A percentile compares a stretch with the other conserved stretches of the same genome.
Evolutionary conservation across 257 asterid species (phyloP).

Genomic region (Misopates orontium): DNA sequence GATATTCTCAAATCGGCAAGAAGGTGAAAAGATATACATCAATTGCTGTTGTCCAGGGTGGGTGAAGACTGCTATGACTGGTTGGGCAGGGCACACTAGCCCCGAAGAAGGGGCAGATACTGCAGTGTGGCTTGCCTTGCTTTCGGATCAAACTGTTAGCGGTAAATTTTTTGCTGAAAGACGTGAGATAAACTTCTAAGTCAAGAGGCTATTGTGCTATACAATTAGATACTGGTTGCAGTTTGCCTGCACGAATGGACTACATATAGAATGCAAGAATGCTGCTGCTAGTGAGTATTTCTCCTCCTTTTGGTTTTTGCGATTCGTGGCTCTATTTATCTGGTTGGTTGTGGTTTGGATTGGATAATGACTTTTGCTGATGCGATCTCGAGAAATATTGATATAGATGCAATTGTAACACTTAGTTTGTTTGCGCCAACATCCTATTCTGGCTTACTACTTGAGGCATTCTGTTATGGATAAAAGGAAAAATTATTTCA

Average conservation of each 20-base stretch:
- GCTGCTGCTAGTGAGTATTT: not conserved
- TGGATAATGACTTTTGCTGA: not conserved
- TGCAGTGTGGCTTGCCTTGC: slow-evolving; percentile 89
- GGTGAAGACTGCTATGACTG: slow-evolving; percentile 97
- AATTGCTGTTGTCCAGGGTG: slow-evolving; percentile 94
- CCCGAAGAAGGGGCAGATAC: slow-evolving; percentile 97
- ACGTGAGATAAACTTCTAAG: slow-evolving; percentile 75
- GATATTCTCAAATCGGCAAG: slow-evolving; percentile 45
- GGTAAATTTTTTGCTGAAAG: slow-evolving; percentile 90
- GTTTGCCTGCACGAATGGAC: slow-evolving; percentile 1
- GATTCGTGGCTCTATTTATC: no score
- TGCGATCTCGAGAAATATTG: no score
- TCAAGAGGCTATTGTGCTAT: not conserved
- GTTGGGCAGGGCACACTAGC: slow-evolving; percentile 77
- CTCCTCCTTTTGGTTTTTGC: no score
- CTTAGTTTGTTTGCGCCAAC: no score
- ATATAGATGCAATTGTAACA: no score
- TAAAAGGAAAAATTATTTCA: no score
- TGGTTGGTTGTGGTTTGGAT: no score
- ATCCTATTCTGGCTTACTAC: no score
- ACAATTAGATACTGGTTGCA: slow-evolving; percentile 2
- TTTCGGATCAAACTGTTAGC: slow-evolving; percentile 49
- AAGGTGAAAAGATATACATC: slow-evolving; percentile 63
- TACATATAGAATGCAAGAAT: not conserved
- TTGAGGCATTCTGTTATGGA: no score